These are phyloP conservation scores for Calonectria montana DNA, from an alignment of 2,329 filamentous ascomycete genomes.

Conservation along the genomic window DNA sequence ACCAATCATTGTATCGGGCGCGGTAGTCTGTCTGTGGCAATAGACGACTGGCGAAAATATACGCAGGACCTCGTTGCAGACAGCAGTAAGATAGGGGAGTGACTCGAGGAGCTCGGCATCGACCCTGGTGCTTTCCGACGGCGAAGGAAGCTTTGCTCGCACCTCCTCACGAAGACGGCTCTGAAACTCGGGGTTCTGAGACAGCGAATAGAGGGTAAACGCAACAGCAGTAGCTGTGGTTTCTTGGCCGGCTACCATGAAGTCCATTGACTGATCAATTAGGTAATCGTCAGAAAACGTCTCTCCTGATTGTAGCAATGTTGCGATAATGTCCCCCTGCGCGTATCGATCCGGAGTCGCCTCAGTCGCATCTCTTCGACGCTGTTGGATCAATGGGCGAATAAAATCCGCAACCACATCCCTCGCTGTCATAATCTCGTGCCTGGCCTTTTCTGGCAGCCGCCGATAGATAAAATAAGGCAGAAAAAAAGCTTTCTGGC, in stretches of 20 bases:
- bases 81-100: conserved; percentile 10
- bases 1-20: conserved; percentile 8
- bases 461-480: conserved; percentile 22
- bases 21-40: conserved; percentile 14
- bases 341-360: conserved; percentile 11
- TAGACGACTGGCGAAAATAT: conserved; percentile 14
- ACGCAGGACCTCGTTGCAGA: conserved; percentile 20
- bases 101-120: conserved; percentile 21
- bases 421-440: conserved; percentile 24
- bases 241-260: conserved; percentile 18
- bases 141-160: conserved; percentile 15
- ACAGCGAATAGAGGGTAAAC: conserved; percentile 7
- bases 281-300: conserved; percentile 25
- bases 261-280: conserved; percentile 20
- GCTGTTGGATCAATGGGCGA: conserved; percentile 25
- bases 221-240: conserved; percentile 17
- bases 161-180: conserved; percentile 14
- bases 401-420: conserved; percentile 25
- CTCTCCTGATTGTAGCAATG: conserved; percentile 25
- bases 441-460: conserved; percentile 18
- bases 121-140: not conserved
- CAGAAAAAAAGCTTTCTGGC: conserved; percentile 16
- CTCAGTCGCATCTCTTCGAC: conserved; percentile 8
- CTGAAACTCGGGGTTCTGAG: conserved; percentile 10
- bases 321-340: conserved; percentile 25